Percentiles rank a stretch among this genome's conserved stretches.
phyloP scores from a whole-genome alignment of 2,329 filamentous ascomycete genomes.

The Hymenoscyphus albidus region DNA sequence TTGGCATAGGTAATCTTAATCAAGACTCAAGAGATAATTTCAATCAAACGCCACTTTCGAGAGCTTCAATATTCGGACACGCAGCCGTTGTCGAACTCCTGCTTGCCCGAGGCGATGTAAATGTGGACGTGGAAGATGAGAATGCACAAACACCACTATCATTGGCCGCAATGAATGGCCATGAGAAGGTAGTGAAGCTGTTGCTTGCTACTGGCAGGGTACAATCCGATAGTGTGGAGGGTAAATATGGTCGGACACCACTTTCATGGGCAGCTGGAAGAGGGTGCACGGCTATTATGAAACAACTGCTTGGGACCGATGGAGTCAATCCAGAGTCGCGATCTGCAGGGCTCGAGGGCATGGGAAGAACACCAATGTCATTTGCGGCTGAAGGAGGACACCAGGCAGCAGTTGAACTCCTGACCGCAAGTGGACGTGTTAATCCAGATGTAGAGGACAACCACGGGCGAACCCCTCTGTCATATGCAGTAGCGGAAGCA shows the following conservation, averaged over 20 bases:
- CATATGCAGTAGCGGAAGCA: background rate
- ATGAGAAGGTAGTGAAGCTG: background rate
- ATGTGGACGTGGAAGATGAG: constrained; percentile 4
- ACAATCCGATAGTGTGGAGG: background rate
- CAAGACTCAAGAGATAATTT: background rate
- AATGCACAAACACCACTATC: background rate
- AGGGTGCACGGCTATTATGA: background rate
- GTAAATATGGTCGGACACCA: background rate
- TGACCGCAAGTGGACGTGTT: background rate
- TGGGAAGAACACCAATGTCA: background rate
- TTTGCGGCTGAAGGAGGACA: background rate
- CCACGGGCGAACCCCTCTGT: background rate
- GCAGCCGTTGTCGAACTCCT: constrained; percentile 11
- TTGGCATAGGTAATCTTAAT: constrained; percentile 8
- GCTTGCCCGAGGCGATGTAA: constrained; percentile 8
- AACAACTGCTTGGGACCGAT: background rate
- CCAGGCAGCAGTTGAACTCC: background rate
- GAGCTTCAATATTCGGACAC: constrained; percentile 13
- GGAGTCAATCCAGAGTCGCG: background rate
- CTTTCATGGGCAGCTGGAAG: background rate
- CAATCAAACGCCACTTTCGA: constrained; percentile 8
- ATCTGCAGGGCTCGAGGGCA: background rate
- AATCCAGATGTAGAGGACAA: background rate
- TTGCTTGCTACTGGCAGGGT: background rate
- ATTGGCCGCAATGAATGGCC: background rate